Base-by-base conservation (phyloP, 306 rosid genomes). In the Vigna radiata region DNA sequence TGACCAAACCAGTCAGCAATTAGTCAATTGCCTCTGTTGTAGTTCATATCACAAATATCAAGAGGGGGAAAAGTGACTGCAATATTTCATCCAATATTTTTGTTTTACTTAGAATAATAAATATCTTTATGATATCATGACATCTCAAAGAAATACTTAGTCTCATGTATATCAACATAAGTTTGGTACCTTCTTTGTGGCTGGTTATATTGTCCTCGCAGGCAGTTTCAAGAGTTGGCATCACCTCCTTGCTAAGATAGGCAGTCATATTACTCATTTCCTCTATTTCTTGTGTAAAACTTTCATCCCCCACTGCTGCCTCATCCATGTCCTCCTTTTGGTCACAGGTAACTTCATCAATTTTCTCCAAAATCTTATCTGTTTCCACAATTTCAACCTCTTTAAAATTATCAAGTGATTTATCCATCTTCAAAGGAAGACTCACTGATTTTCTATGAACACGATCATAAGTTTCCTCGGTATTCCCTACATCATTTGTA, bases 181-280 rank as follows among this genome's bases (percentile, higher is more conserved):
- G n/a, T 72, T 33, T 50, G 11, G 59, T 91, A 95, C 99, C 99
- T 88, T 87, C 79, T 61, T 72, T 64, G 43, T 56, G 19, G 60
- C 64, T 87, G 79, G 75, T 77, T 69, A 48, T 55, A 25, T 31
- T 17, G 19, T 82, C 86, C 70, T 79, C 82, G 36, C 4, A 8
- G 61, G 61, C 62, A 67, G 83, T 66, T 84, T 89, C 87, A 61
- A 54, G 66, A 44, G 74, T 47, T 37, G 77, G 48, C 79, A 70
- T 41, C 33, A 68, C 37, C 79, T 88, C 89, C 10, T 67, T 56
- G 77, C 47, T 76, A 47, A 16, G 80, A 75, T 70, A 39, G 55
- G 74, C 25, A 44, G 43, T 37, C 59, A 59, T 14, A 63, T 33
- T 29, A 66, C 63, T 76, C 41, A 53, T 55, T 53, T 81, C 83